Evolutionary conservation across 2,329 filamentous ascomycete genomes (phyloP).

Genomic region (Colletotrichum sp.): DNA sequence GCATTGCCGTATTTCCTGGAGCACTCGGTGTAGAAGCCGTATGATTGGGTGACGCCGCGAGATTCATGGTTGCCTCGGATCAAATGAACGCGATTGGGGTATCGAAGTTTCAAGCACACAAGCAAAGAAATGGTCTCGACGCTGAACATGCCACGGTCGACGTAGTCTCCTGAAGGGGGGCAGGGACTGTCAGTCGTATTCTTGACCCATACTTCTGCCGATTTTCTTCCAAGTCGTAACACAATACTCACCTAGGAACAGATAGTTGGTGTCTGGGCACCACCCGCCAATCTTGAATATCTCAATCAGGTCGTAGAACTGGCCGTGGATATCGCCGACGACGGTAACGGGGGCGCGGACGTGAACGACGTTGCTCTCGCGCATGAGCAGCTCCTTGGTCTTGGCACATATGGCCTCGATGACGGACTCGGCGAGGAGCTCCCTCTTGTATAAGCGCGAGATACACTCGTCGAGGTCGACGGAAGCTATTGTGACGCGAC

Average conservation of each 20-base stretch:
- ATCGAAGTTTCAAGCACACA: constrained; percentile 95
- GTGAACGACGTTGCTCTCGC: constrained; percentile 99
- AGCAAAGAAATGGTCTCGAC: constrained; percentile 98
- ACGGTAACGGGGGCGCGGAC: constrained; percentile 95
- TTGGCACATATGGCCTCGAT: constrained; percentile 99
- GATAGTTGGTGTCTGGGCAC: constrained; percentile 97
- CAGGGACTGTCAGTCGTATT: not conserved
- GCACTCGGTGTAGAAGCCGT: constrained; percentile 99
- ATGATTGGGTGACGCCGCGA: constrained; percentile 95
- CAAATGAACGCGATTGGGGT: constrained; percentile 92
- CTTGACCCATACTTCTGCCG: not conserved
- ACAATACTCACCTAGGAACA: constrained; percentile 78
- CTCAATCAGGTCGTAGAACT: constrained; percentile 99
- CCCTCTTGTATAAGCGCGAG: constrained; percentile 93
- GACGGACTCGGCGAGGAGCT: constrained; percentile 94
- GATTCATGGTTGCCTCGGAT: constrained; percentile 99
- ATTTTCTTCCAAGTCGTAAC: not conserved
- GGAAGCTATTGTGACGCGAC: constrained; percentile 64
- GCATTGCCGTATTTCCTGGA: constrained; percentile 98
- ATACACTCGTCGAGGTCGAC: constrained; percentile 99
- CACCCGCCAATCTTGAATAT: constrained; percentile 98
- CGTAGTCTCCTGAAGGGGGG: constrained; percentile 78
- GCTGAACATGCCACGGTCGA: constrained; percentile 97
- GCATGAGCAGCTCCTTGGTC: constrained; percentile 98
- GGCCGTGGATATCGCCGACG: constrained; percentile 97